These are phyloP conservation scores for Ilyonectria sp. DNA, from an alignment of 2,329 filamentous ascomycete species.

Conservation along the genomic window DNA sequence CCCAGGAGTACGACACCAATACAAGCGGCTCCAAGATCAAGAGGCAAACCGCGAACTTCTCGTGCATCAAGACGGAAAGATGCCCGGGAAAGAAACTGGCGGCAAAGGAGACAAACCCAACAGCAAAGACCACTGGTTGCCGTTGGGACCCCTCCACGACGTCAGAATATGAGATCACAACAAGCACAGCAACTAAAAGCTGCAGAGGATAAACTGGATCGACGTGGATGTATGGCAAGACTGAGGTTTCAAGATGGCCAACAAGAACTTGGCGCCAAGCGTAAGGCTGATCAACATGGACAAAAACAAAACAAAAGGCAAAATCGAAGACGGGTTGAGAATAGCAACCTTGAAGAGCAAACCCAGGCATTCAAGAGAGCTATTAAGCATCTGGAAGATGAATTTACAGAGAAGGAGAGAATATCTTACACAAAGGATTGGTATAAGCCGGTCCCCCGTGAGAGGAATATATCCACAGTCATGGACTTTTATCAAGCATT, in stretches of 20 bases:
- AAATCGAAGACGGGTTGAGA: no score
- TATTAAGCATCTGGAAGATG: no score
- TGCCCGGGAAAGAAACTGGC: neutral
- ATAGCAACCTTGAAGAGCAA: no score
- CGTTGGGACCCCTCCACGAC: neutral
- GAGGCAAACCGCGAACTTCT: no score
- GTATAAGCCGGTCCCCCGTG: slow-evolving; percentile 7
- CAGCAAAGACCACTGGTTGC: neutral
- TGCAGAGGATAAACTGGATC: slow-evolving; percentile 1
- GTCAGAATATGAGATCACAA: no score
- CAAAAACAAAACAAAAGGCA: no score
- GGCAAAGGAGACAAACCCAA: no score
- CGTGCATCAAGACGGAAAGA: no score
- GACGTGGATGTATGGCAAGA: neutral
- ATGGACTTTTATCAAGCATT: neutral
- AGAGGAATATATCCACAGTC: slow-evolving; percentile 15
- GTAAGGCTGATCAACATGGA: no score
- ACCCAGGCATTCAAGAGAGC: no score
- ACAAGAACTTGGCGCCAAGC: neutral
- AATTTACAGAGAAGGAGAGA: neutral
- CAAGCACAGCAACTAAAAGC: neutral
- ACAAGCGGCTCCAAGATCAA: no score
- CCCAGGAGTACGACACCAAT: no score
- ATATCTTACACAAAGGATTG: neutral
- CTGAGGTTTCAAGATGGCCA: neutral